Conservation (phyloP, 2,329 filamentous ascomycete species). For the Talaromyces rugulosus region DNA sequence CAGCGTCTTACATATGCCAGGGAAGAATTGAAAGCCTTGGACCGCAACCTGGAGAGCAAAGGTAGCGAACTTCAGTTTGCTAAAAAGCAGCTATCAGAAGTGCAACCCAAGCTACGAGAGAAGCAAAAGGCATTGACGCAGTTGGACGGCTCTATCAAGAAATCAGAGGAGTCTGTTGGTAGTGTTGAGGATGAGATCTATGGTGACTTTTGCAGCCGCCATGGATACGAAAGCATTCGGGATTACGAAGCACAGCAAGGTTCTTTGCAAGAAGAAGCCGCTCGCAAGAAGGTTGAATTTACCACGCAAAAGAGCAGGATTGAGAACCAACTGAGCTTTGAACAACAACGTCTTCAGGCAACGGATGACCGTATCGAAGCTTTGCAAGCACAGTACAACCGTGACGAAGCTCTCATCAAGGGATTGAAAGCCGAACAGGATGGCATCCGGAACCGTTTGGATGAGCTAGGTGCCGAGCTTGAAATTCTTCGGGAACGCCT, state of each 20-base stretch:
- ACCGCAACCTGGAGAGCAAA: constrained; percentile 81
- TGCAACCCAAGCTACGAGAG: constrained; percentile 72
- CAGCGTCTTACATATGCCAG: constrained; percentile 67
- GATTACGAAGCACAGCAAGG: constrained; percentile 93
- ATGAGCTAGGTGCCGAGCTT: constrained; percentile 69
- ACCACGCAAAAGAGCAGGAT: constrained; percentile 68
- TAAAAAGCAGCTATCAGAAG: constrained; percentile 67
- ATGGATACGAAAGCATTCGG: constrained; percentile 85
- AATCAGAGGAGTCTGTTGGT: constrained; percentile 62
- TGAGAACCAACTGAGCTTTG: constrained; percentile 58
- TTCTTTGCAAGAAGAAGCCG: constrained; percentile 82
- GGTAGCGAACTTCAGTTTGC: constrained; percentile 73
- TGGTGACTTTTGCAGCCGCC: constrained; percentile 73
- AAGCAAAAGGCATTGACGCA: constrained; percentile 65
- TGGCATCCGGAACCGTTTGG: constrained; percentile 68
- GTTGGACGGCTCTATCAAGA: constrained; percentile 53
- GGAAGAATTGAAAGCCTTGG: constrained; percentile 71
- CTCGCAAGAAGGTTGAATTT: constrained; percentile 81
- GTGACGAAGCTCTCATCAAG: constrained; percentile 65
- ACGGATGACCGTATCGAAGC: constrained; percentile 65
- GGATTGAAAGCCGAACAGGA: constrained; percentile 69
- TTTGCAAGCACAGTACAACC: constrained; percentile 63
- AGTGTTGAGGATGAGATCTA: constrained; percentile 88
- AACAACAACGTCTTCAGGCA: constrained; percentile 67
- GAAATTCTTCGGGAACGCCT: constrained; percentile 70